Conservation (phyloP, 768 basidiomycete genomes). For the Dioszegia aurantiaca region DNA sequence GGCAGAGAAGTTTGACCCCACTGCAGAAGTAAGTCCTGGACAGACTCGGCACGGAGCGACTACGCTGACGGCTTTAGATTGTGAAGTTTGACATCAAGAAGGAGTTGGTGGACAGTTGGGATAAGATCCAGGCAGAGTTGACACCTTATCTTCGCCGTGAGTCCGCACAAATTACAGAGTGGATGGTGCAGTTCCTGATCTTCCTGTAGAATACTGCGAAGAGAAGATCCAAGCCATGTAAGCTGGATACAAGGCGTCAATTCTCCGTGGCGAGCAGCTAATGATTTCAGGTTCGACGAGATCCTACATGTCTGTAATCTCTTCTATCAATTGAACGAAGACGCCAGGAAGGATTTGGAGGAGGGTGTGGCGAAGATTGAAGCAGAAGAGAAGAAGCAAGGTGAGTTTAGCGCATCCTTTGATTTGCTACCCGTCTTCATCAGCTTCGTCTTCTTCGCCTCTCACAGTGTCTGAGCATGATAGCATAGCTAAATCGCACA, state of each 20-base stretch:
- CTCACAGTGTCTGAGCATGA: not conserved
- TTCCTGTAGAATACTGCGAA: conserved; percentile 1
- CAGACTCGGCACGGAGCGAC: not conserved
- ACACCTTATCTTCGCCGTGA: conserved; percentile 16
- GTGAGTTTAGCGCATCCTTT: conserved; percentile 27
- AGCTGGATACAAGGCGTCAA: not conserved
- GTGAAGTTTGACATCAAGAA: conserved; percentile 21
- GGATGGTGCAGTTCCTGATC: not conserved
- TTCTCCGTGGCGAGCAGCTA: not conserved
- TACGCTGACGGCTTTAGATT: conserved; percentile 13
- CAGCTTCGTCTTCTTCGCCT: no score
- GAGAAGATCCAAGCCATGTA: conserved; percentile 2
- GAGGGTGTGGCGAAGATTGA: conserved; percentile 26
- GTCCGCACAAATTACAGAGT: not conserved
- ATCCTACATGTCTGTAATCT: conserved; percentile 22
- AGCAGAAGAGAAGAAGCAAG: conserved; percentile 31
- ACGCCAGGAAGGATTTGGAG: conserved; percentile 16
- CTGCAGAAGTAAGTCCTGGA: conserved; percentile 11
- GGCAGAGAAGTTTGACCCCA: conserved; percentile 20
- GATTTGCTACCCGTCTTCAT: no score
- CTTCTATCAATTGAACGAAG: conserved; percentile 19
- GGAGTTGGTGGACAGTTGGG: conserved; percentile 22
- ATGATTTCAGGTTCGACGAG: conserved; percentile 13
- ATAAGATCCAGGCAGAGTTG: conserved; percentile 20
- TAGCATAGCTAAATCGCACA: not conserved